Evolutionary conservation across 1,284 basidiomycete species (phyloP).

Genomic region (Ceratobasidium sp.): DNA sequence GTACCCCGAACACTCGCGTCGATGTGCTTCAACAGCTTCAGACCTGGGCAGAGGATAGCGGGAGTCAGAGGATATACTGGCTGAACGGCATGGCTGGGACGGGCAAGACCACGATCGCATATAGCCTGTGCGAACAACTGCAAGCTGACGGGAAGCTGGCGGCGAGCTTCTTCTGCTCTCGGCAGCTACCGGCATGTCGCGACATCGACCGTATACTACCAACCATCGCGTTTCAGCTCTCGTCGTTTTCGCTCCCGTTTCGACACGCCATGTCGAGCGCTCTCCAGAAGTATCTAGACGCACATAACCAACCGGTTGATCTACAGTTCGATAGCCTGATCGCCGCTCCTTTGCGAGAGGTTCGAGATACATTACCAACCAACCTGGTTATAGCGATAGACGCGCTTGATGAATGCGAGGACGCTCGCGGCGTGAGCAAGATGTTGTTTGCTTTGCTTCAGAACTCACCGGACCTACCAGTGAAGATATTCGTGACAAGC

Average conservation of each 20-base stretch:
- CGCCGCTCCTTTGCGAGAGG: not conserved
- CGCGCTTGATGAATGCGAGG: slow-evolving; percentile 8
- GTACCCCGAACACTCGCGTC: not conserved
- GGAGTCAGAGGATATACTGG: slow-evolving; percentile 1
- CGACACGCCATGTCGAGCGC: not conserved
- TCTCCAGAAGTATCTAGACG: not conserved
- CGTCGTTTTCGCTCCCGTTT: not conserved
- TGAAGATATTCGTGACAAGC: not conserved
- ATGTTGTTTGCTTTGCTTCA: not conserved
- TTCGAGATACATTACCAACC: not conserved
- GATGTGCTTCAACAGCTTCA: not conserved
- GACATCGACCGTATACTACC: too few relatives aligned
- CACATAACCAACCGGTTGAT: not conserved
- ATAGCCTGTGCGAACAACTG: too few relatives aligned
- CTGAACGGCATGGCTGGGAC: not conserved
- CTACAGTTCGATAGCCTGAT: not conserved
- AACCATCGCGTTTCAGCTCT: too few relatives aligned
- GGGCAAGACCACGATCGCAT: not conserved
- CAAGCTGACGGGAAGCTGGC: too few relatives aligned
- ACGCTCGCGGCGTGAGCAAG: not conserved
- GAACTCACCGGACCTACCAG: not conserved
- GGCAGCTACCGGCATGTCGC: too few relatives aligned
- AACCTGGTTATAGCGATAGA: not conserved
- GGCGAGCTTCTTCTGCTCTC: too few relatives aligned
- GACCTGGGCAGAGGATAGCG: not conserved